Evolutionary conservation across 106 monocot species (phyloP), one percentile per base, ranked within the genome.

Genomic region (Chionographis japonica): DNA sequence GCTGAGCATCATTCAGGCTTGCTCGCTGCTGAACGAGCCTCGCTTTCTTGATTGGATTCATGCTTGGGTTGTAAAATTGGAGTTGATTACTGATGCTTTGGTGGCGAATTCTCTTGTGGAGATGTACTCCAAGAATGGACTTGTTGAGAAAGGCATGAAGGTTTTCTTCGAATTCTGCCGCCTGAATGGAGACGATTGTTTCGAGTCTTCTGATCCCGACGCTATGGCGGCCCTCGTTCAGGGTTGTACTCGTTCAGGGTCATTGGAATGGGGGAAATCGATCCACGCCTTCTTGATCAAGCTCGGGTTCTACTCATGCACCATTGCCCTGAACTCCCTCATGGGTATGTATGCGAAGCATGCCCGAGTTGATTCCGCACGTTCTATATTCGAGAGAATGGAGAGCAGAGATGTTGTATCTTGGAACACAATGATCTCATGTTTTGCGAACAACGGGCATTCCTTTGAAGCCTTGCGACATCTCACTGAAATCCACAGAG

Each of bases 341-440:
- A 61, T 84, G 37, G 72, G 53, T 59, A 66, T 75, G 75, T 79
- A 72, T 64, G 63, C 64, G 3, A 79, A 79, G 58, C 59, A 59
- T 40, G 37, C 61, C 13, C 68, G 64, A 8, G 43, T 72, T 17
- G 68, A 63, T 50, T 72, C 70, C 8, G 75, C 72, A 15, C 27
- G 72, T 59, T 6, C 37, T 10, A 54, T 79, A 13, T 84, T 84
- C 7, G 17, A 27, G 19, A 56, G 52, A 18, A 84, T 84, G 79
- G 54, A 49, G 20, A 9, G 10, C 18, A 69, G 43, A 62, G 83
- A 84, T 58, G 50, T 70, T 2, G 68, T 75, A 43, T 75, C 83
- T 65, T 84, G 83, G 83, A 75, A 84, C 59, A 79, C 72, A 17
- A 60, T 84, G 43, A 79, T 75, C 40, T 79, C 83, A 54, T 75